phyloP scores from a whole-genome alignment of 2,329 filamentous ascomycete genomes.

The Fusarium kyushuense region DNA sequence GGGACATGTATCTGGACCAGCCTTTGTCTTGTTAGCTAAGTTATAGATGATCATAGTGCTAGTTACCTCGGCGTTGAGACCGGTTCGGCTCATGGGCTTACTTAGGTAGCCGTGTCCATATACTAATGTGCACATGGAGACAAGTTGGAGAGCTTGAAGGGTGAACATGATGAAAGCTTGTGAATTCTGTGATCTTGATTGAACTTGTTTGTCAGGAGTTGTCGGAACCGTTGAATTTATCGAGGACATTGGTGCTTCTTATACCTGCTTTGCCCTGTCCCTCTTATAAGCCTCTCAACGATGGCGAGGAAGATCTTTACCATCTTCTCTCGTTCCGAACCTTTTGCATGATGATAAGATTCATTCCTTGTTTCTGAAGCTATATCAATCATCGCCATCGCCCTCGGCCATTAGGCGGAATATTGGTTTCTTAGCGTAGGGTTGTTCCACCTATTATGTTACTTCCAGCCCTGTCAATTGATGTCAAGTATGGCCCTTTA shows the following conservation, averaged over 20 bases:
- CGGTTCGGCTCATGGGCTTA: slow-evolving; percentile 36
- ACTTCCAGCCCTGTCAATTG: neutral
- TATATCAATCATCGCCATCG: neutral
- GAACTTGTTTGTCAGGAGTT: neutral
- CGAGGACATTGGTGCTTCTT: neutral
- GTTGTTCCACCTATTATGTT: neutral
- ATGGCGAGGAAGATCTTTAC: neutral
- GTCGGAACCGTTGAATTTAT: neutral
- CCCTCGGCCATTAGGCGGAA: neutral
- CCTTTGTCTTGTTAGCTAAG: slow-evolving; percentile 49
- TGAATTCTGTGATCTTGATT: neutral
- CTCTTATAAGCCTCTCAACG: too few species aligned
- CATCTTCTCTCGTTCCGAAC: neutral
- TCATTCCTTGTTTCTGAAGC: neutral
- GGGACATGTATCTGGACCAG: slow-evolving; percentile 63
- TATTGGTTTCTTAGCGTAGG: neutral
- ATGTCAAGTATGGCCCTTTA: neutral
- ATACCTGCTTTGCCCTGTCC: neutral
- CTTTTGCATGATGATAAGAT: neutral
- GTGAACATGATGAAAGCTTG: neutral
- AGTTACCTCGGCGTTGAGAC: slow-evolving; percentile 32
- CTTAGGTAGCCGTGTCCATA: slow-evolving; percentile 35
- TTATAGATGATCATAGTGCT: neutral
- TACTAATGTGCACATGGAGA: neutral
- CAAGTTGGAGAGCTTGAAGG: slow-evolving; percentile 1